Evolutionary conservation across 495 filamentous ascomycete species (phyloP), one percentile per base, ranked within the genome.

Genomic region (Aspergillus cristatus): DNA sequence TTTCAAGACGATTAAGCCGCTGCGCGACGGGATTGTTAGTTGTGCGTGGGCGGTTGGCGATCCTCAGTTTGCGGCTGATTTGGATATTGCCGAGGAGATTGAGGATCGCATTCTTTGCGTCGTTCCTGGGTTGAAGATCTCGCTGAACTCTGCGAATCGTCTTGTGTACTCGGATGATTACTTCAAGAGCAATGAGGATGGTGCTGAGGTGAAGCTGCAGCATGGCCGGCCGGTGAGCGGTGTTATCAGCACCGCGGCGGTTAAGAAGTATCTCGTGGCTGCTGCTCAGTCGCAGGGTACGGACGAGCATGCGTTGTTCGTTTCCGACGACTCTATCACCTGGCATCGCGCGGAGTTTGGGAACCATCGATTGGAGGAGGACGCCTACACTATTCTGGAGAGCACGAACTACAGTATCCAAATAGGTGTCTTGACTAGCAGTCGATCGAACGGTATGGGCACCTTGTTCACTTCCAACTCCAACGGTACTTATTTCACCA

Each of bases 341-440:
- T 98, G 91, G 91, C 83, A 94, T 52, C 79, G 85, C n/a, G 91
- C 90, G 34, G 72, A 90, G 44, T 97, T 98, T 58, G 81, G 81
- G 20, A 74, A 76, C 20, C 84, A 89, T 53, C 79, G 77, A 30
- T 56, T 98, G 16, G 74, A 83, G 47, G 74, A 96, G 54, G 76
- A 91, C 50, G 86, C 85, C 11, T 98, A 96, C 53, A 98, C 91
- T 1, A 70, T 97, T 15, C 69, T 98, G 18, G 90, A 96, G 62
- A 89, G 86, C 44, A 96, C 91, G 13, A 85, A 94, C 46, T 94
- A 97, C 67, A 94, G 89, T 63, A 86, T 98, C 42, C 88, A 96
- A 57, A 78, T 98, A 28, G 88, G 97, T 67, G 89, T 97, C 44
- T 76, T 86, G 68, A 84, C 79, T 1, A 75, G 76, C 8, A 54